phyloP scores from a whole-genome alignment of 2,329 filamentous ascomycete genomes.

The Periconia macrospinosa region DNA sequence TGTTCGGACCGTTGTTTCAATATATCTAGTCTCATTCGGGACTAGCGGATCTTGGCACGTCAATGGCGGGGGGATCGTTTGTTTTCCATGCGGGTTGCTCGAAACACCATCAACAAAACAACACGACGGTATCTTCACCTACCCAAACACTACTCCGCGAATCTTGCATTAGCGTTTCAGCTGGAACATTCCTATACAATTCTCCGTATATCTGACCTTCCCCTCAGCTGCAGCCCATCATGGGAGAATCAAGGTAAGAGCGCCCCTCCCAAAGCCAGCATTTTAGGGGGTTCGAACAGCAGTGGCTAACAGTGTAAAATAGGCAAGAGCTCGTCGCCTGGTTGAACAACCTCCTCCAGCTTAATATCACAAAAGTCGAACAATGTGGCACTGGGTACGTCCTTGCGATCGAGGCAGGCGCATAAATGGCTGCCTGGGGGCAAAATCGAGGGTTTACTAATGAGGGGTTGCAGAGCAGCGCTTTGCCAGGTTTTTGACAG shows the following conservation, averaged over 20 bases:
- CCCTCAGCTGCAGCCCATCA: conserved; percentile 35
- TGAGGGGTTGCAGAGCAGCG: conserved; percentile 67
- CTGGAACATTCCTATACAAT: background rate
- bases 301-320: conserved; percentile 18
- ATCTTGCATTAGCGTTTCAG: conserved; percentile 9
- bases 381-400: conserved; percentile 96
- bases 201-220: background rate
- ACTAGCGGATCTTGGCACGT: background rate
- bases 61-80: conserved; percentile 20
- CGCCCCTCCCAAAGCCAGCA: conserved; percentile 11
- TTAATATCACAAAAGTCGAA: conserved; percentile 98
- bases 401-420: conserved; percentile 12
- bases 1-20: background rate
- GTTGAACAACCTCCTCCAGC: conserved; percentile 96
- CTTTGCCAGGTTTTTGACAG: conserved; percentile 98
- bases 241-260: conserved; percentile 66
- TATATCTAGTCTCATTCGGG: background rate
- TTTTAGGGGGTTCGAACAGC: conserved; percentile 18
- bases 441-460: conserved; percentile 21
- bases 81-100: conserved; percentile 3
- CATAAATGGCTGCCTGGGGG: conserved; percentile 5
- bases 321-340: conserved; percentile 96
- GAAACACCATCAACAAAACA: conserved; percentile 29
- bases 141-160: conserved; percentile 4
- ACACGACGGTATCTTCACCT: conserved; percentile 13